Base-by-base conservation (phyloP, 2,329 filamentous ascomycete genomes). In the Diaporthe humulicola region DNA sequence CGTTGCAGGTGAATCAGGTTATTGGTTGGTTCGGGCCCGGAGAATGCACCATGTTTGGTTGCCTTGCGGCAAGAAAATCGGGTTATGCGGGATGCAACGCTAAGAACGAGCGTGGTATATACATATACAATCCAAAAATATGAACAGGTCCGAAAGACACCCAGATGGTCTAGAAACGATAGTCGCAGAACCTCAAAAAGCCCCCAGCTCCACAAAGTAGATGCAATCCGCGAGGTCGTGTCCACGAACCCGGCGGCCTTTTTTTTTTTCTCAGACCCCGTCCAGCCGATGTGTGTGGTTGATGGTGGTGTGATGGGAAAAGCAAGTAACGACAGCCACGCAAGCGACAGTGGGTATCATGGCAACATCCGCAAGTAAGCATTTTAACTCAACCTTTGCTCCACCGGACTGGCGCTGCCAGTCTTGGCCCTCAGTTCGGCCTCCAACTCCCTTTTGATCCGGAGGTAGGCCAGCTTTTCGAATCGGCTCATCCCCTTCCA, bases 401-500 rank as follows among this genome's bases (percentile, higher is more conserved):
- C 88, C 70, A 84, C 79, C 28, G 64, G 48, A 48, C 52, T 64
- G 28, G 33, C 66, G 52, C 28, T 22, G 85, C 83, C 56, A 83
- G 79, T 81, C 85, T 64, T 87, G 40, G 80, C 82, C 73, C 83
- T 86, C 83, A 84, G 83, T 78, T 91, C 90, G 2, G 85, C 84
- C 67, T 92, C 90, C 10, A 85, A 84, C 78, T 91, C 95, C 75
- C 93, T 90, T 82, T 93, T 92, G 66, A 97, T 92, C 66, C 96
- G 90, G 78, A 93, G 92, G 80, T 93, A 98, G 4, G 94, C 96
- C 77, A 98, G 85, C 84, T 96, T 97, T 79, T 96, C 93, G 81
- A 98, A 99, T 58, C 95, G 89, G 74, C 95, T 97, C 66, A 99
- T 86, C 40, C 91, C 91, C 77, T 90, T 91, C 95, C 96, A 99